Conservation (phyloP, 352 stramenopile species). For the Thalassiosira hispida region DNA sequence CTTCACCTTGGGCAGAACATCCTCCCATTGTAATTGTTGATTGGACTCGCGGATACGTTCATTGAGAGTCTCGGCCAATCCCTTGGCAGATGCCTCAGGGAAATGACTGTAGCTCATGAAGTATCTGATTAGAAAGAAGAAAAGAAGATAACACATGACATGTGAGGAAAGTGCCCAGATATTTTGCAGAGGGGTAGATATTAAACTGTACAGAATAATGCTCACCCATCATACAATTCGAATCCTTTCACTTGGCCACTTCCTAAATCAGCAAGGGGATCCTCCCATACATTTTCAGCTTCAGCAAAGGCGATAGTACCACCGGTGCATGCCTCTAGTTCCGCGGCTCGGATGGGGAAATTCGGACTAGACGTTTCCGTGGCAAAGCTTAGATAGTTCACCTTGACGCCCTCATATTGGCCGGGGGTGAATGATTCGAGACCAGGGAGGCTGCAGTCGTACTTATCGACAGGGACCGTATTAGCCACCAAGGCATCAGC, state of each 20-base stretch:
- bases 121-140: too few relatives aligned
- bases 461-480: too few relatives aligned
- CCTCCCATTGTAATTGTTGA: slow-evolving; percentile 37
- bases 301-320: slow-evolving; percentile 23
- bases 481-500: too few relatives aligned
- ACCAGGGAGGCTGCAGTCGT: too few relatives aligned
- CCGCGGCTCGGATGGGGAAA: slow-evolving; percentile 9
- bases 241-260: neutral
- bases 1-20: slow-evolving; percentile 52
- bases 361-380: slow-evolving; percentile 3
- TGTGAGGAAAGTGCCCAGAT: too few relatives aligned
- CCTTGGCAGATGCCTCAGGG: slow-evolving; percentile 31
- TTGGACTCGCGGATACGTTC: slow-evolving; percentile 39
- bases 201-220: too few relatives aligned
- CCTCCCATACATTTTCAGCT: slow-evolving; percentile 15
- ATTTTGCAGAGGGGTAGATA: too few relatives aligned
- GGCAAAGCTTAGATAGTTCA: slow-evolving; percentile 24
- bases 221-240: slow-evolving; percentile 51
- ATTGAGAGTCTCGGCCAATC: slow-evolving; percentile 50
- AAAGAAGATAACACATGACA: too few relatives aligned
- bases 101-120: slow-evolving; percentile 51
- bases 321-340: slow-evolving; percentile 26
- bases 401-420: slow-evolving; percentile 11
- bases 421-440: slow-evolving; percentile 29
- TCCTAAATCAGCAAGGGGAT: slow-evolving; percentile 27